Conservation (phyloP, 441 rosid species). For the Erodium trifolium region DNA sequence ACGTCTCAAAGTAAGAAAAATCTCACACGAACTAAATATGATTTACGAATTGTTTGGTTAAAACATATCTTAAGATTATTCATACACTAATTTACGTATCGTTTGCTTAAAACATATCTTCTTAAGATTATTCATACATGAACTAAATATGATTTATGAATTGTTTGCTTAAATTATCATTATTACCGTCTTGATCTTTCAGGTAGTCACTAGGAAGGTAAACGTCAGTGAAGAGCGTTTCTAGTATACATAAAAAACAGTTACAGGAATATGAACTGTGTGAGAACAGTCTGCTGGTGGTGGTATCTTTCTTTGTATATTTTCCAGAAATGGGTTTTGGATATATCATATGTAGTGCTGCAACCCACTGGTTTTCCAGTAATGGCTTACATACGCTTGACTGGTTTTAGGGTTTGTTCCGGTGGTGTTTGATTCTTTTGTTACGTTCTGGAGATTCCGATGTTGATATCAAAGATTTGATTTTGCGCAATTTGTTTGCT, state of each 20-base stretch:
- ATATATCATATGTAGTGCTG: background rate
- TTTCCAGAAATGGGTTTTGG: background rate
- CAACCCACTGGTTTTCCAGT: background rate
- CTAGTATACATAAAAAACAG: background rate
- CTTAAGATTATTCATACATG: background rate
- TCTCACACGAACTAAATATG: no score
- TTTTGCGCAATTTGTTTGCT: no score
- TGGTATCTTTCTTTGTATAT: background rate
- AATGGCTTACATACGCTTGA: background rate
- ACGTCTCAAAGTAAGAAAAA: constrained; percentile 22
- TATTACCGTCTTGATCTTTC: background rate
- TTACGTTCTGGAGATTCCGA: no score
- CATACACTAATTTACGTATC: no score
- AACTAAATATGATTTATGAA: background rate
- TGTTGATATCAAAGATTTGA: no score
- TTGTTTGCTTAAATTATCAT: background rate
- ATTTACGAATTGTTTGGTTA: no score
- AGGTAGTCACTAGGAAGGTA: background rate
- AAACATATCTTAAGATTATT: no score
- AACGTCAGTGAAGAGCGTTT: background rate
- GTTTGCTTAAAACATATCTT: no score
- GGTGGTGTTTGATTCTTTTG: no score
- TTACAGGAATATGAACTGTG: background rate
- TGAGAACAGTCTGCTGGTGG: background rate
- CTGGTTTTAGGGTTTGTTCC: background rate